These are phyloP conservation scores for Metarhizium rileyi DNA, from an alignment of 2,329 filamentous ascomycete genomes.

Conservation along the genomic window DNA sequence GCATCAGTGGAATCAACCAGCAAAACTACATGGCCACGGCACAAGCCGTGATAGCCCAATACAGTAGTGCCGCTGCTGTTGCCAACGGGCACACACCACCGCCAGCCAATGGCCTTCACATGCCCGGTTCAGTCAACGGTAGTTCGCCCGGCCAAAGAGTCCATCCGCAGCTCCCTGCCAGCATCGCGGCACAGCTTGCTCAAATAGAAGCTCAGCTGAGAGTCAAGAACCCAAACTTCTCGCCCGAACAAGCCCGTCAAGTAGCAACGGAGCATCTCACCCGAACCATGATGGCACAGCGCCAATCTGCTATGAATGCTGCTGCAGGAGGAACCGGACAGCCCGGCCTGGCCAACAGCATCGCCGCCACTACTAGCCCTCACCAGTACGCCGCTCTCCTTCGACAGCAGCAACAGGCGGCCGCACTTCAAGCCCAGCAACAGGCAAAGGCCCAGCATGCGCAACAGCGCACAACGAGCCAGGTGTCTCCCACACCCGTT, in stretches of 20 bases:
- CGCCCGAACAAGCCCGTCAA: slow-evolving; percentile 38
- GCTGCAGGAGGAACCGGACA: slow-evolving; percentile 41
- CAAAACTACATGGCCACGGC: slow-evolving; percentile 43
- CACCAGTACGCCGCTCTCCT: slow-evolving; percentile 52
- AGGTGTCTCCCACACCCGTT: slow-evolving; percentile 13
- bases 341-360: slow-evolving; percentile 37
- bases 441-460: slow-evolving; percentile 20
- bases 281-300: slow-evolving; percentile 36
- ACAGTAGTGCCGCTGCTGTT: slow-evolving; percentile 31
- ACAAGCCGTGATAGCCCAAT: slow-evolving; percentile 43
- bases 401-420: slow-evolving; percentile 45
- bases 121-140: slow-evolving; percentile 34
- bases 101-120: slow-evolving; percentile 35
- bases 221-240: slow-evolving; percentile 39
- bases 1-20: slow-evolving; percentile 36
- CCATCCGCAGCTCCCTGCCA: slow-evolving; percentile 35
- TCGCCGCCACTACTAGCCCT: slow-evolving; percentile 39
- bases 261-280: slow-evolving; percentile 42
- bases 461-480: slow-evolving; percentile 19
- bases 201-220: slow-evolving; percentile 43
- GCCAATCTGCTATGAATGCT: slow-evolving; percentile 45
- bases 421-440: slow-evolving; percentile 21
- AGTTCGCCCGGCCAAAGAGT: slow-evolving; percentile 31
- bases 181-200: slow-evolving; percentile 37
- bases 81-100: slow-evolving; percentile 34